These are phyloP conservation scores for Smallanthus sonchifolius DNA, from an alignment of 129 eudicot species.

Conservation along the genomic window DNA sequence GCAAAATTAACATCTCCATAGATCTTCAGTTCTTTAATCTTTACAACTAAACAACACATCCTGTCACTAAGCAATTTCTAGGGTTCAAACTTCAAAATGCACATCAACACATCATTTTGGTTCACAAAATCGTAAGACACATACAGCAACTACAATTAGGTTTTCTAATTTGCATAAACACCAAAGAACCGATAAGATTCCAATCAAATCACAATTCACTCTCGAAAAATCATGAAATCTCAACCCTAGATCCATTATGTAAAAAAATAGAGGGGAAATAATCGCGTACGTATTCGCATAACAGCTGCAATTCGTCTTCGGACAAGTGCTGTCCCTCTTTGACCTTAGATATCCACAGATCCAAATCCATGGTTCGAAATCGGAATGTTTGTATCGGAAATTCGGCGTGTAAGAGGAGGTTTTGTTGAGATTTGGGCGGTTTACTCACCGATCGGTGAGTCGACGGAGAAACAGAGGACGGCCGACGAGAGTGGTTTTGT, in stretches of 20 bases:
- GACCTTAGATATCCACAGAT: constrained; percentile 87
- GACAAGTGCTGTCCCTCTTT: constrained; percentile 96
- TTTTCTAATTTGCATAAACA: constrained; percentile 16
- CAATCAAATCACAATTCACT: neutral
- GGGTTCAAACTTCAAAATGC: neutral
- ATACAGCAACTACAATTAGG: constrained; percentile 24
- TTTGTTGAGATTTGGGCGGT: too few species aligned
- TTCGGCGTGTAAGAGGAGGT: too few species aligned
- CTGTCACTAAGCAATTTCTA: neutral
- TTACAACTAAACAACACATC: neutral
- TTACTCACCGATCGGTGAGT: too few species aligned
- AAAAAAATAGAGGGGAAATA: neutral
- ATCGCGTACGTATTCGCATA: constrained; percentile 80
- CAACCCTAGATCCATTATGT: constrained; percentile 3
- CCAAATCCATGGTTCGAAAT: constrained; percentile 66
- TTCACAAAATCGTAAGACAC: constrained; percentile 2
- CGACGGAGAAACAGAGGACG: too few species aligned
- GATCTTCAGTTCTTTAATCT: neutral
- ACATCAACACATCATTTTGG: neutral
- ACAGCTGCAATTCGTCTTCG: constrained; percentile 94
- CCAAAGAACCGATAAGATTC: neutral
- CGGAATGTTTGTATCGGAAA: too few species aligned
- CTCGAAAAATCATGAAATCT: neutral
- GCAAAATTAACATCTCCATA: neutral
- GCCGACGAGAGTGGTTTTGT: neutral